Conservation (phyloP, 257 asterid species). For the Solanum piurae region DNA sequence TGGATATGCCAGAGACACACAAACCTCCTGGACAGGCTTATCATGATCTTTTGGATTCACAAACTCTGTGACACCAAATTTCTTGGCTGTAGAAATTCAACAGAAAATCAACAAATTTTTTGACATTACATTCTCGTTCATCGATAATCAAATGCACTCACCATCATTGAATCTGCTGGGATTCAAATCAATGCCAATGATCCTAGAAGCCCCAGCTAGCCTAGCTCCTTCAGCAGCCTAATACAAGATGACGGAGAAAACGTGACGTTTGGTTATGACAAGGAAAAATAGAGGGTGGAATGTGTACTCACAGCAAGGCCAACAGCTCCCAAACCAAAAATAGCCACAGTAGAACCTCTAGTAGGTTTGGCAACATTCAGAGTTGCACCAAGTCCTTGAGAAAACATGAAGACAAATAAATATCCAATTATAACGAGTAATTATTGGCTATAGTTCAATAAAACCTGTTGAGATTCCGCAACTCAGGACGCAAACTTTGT, state of each 20-base stretch:
- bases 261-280: background rate
- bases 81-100: constrained; percentile 46
- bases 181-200: constrained; percentile 70
- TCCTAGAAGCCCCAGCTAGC: constrained; percentile 64
- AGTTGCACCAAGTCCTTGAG: constrained; percentile 66
- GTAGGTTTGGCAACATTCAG: constrained; percentile 75
- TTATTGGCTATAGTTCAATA: background rate
- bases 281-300: background rate
- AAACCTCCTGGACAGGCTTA: constrained; percentile 70
- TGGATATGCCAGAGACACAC: background rate
- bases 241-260: background rate
- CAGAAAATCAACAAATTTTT: background rate
- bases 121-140: background rate
- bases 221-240: constrained; percentile 98
- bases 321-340: constrained; percentile 81
- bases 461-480: constrained; percentile 88
- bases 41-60: constrained; percentile 71
- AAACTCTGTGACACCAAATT: constrained; percentile 66
- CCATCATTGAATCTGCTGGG: constrained; percentile 31
- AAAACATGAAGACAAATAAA: background rate
- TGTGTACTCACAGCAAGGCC: constrained; percentile 71
- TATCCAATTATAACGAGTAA: background rate
- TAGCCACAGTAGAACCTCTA: constrained; percentile 62
- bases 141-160: background rate
- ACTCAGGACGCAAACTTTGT: constrained; percentile 76